These are phyloP conservation scores for Malassezia psittaci DNA, from an alignment of 1,284 basidiomycete genomes.

Conservation along the genomic window DNA sequence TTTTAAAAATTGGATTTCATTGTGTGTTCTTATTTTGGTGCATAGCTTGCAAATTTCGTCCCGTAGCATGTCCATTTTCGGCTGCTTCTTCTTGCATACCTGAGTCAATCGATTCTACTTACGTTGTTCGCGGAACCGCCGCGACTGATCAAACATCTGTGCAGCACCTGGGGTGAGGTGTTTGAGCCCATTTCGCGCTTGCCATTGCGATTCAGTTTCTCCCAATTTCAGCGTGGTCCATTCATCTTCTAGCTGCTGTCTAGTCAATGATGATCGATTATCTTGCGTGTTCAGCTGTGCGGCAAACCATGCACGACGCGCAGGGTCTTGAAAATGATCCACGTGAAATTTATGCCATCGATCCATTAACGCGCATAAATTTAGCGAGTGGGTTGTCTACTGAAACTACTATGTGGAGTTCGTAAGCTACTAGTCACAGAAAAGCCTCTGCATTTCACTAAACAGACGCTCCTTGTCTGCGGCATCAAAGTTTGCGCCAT, in stretches of 20 bases:
- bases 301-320: constrained; percentile 11
- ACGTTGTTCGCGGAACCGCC: constrained; percentile 14
- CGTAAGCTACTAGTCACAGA: no score
- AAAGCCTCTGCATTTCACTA: not conserved
- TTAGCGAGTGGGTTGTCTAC: no score
- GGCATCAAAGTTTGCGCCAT: constrained; percentile 34
- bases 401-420: no score
- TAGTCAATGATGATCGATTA: not conserved
- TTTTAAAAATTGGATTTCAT: no score
- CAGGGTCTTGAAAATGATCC: constrained; percentile 9
- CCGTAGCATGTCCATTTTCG: not conserved
- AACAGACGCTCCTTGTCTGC: constrained; percentile 9
- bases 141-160: constrained; percentile 15
- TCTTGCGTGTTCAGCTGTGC: not conserved
- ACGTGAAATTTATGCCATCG: constrained; percentile 8
- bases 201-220: constrained; percentile 10
- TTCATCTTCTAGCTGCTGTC: constrained; percentile 6
- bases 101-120: no score
- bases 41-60: not conserved
- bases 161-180: constrained; percentile 17
- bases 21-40: no score
- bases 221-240: constrained; percentile 6
- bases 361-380: not conserved
- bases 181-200: constrained; percentile 10
- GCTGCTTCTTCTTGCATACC: not conserved